Conservation (phyloP, 768 basidiomycete species). For the Panaeolus papilionaceus region DNA sequence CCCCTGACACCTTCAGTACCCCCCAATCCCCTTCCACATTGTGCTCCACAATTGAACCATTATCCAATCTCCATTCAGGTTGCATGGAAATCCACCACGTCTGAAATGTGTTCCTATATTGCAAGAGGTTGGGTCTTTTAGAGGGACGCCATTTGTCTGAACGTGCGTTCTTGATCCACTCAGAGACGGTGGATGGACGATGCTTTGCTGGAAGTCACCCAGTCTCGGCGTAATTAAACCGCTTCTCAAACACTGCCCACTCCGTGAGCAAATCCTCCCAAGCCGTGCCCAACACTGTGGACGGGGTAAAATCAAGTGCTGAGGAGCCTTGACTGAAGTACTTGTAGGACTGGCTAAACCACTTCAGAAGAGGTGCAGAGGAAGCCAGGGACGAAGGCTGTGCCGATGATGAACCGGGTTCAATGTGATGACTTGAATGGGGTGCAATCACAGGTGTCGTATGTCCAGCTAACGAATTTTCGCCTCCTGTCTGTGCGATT, state of each 20-base stretch:
- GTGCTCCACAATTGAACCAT: neutral
- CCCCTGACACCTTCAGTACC: neutral
- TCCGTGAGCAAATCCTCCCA: neutral
- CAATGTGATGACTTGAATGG: too few species aligned
- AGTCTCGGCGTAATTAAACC: neutral
- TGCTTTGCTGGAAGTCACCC: neutral
- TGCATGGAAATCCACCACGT: neutral
- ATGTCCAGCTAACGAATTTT: too few species aligned
- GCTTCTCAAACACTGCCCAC: conserved; percentile 3
- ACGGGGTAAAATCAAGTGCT: neutral
- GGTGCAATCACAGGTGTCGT: too few species aligned
- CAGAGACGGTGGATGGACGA: neutral
- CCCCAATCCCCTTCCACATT: conserved; percentile 13
- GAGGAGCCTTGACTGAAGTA: neutral
- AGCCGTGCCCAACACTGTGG: neutral
- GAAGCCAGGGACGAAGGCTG: neutral
- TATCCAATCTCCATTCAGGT: neutral
- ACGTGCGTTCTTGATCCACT: conserved; percentile 11
- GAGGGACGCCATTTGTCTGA: neutral
- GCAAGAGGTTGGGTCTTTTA: neutral
- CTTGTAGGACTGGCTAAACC: neutral
- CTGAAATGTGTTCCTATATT: neutral
- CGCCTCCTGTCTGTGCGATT: too few species aligned
- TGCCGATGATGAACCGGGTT: too few species aligned
- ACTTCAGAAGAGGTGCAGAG: neutral